phyloP scores from a whole-genome alignment of 495 filamentous ascomycete genomes.

The Penicillium coprophilum region DNA sequence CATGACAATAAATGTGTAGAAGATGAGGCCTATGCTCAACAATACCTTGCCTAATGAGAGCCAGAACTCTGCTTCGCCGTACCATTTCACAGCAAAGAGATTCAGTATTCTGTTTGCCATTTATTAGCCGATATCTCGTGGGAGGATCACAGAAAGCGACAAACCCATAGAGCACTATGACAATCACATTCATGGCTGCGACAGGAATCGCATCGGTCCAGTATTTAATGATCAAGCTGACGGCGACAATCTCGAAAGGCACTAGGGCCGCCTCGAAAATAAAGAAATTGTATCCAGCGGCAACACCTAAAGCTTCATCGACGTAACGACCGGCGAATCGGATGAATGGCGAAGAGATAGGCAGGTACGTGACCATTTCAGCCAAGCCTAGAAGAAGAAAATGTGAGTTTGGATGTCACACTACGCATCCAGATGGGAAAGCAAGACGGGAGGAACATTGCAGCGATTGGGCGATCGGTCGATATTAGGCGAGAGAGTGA shows the following conservation, averaged over 20 bases:
- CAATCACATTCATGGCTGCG: slow-evolving; percentile 44
- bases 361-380: slow-evolving; percentile 81
- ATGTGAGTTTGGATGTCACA: slow-evolving; percentile 20
- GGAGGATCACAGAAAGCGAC: slow-evolving; percentile 30
- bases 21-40: slow-evolving; percentile 65
- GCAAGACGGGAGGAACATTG: not conserved
- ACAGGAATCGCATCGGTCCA: slow-evolving; percentile 49
- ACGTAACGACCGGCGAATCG: slow-evolving; percentile 79
- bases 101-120: slow-evolving; percentile 39
- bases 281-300: slow-evolving; percentile 72
- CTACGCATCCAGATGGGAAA: slow-evolving; percentile 6
- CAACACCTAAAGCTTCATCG: slow-evolving; percentile 62
- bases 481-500: not conserved
- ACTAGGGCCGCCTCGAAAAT: slow-evolving; percentile 52
- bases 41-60: slow-evolving; percentile 70
- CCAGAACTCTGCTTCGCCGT: slow-evolving; percentile 73
- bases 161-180: slow-evolving; percentile 45
- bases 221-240: slow-evolving; percentile 47
- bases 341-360: slow-evolving; percentile 80
- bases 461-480: slow-evolving; percentile 3
- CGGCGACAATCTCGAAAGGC: slow-evolving; percentile 46
- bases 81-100: slow-evolving; percentile 70
- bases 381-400: slow-evolving; percentile 53
- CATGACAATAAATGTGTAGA: slow-evolving; percentile 74
- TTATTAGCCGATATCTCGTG: not conserved